phyloP scores from a whole-genome alignment of 441 rosid species.

The Populus trichocarpa region DNA sequence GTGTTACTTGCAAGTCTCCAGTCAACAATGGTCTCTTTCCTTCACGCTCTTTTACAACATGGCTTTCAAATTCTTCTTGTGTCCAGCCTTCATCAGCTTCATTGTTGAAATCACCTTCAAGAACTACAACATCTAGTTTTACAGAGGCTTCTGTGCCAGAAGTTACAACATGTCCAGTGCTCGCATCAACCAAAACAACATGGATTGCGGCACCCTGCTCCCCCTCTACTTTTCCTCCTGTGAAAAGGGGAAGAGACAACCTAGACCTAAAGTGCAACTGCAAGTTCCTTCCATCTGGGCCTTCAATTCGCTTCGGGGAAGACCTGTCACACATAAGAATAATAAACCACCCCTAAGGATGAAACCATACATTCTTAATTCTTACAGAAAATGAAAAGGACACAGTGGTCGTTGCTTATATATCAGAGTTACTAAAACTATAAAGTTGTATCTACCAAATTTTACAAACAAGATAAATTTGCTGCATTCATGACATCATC shows the following conservation, averaged over 20 bases:
- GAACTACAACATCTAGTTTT: slow-evolving; percentile 82
- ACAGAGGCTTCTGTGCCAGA: slow-evolving; percentile 76
- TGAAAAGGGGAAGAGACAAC: slow-evolving; percentile 93
- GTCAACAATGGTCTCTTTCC: slow-evolving; percentile 95
- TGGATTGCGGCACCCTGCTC: slow-evolving; percentile 98
- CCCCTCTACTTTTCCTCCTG: slow-evolving; percentile 98
- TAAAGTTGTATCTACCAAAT: not conserved
- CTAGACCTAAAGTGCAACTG: slow-evolving; percentile 78
- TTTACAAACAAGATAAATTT: not conserved
- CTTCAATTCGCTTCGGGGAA: slow-evolving; percentile 89
- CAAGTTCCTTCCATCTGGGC: slow-evolving; percentile 74
- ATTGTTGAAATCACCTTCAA: slow-evolving; percentile 91
- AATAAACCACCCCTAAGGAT: not conserved
- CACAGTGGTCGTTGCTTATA: not conserved
- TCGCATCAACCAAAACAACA: slow-evolving; percentile 65
- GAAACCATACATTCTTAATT: not conserved
- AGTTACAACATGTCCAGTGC: slow-evolving; percentile 63
- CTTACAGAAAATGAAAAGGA: not conserved
- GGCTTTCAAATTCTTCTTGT: slow-evolving; percentile 89
- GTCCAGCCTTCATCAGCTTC: slow-evolving; percentile 96
- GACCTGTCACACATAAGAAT: slow-evolving; percentile 36
- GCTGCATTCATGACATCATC: not conserved
- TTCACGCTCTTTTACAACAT: slow-evolving; percentile 92
- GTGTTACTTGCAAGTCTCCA: slow-evolving; percentile 83
- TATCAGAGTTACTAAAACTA: not conserved